Base-by-base conservation (phyloP, 148 eudicot species). In the Cornus kousa region DNA sequence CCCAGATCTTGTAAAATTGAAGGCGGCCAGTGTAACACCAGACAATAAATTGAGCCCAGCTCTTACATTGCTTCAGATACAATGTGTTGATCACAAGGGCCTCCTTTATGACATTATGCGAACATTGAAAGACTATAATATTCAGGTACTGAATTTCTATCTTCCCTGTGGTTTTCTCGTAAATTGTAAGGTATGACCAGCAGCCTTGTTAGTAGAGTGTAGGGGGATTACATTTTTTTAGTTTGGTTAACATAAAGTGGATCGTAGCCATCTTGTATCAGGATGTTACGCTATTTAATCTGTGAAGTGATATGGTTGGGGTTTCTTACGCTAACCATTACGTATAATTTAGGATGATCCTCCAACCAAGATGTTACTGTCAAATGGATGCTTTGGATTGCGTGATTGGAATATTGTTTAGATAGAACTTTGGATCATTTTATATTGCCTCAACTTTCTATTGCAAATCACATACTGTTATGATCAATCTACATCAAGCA, bases 11-110 rank as follows among this genome's bases (percentile, higher is more conserved):
- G 83, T 82, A 72, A 87, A 82, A 77, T 77, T 91, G 84, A 88
- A 82, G 80, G 86, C 82, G 75, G 86, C 93, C 40, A 80, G 73
- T 72, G 91, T 91, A 68, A 81, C 78, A 24, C 83, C 86, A 13
- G 98, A 93, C 79, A 93, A 93, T 83, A 84, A 91, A 37, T 73
- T 93, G 87, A 93, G 96, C 71, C 98, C 98, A 4, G 85, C 86
- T 67, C 98, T 91, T 74, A 90, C 98, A 14, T 81, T 93, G 81
- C 95, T 93, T 84, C 98, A 93, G 87, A 92, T 93, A 72, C 90
- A 81, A 57, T 88, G 94, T 75, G 81, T 89, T 62, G 96, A 93
- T 80, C 94, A 91, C 80, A 93, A 93, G 80, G 95, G 98, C 81
- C 90, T 93, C 77, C 89, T 91, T 68, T 93, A 93, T 80, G 98